Percentiles rank a stretch among this genome's conserved stretches.
Conservation (phyloP, 306 rosid species). For the Malus fusca region DNA sequence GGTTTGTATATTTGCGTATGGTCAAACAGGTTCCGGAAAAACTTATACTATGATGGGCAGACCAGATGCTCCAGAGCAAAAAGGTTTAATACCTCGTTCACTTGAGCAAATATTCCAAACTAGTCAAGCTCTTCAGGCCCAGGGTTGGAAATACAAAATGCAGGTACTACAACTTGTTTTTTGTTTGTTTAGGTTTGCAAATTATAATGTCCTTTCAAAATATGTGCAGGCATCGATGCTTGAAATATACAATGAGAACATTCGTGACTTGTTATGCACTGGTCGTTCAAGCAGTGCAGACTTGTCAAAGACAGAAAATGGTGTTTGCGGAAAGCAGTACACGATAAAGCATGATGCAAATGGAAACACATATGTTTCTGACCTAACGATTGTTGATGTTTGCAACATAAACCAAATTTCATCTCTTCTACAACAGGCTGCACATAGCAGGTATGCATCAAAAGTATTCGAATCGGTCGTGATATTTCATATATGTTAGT, state of each 20-base stretch:
- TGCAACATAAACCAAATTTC: slow-evolving; percentile 75
- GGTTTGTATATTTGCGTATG: slow-evolving; percentile 99
- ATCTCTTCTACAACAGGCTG: slow-evolving; percentile 82
- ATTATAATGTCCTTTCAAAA: background rate
- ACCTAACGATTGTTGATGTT: slow-evolving; percentile 75
- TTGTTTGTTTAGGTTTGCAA: slow-evolving; percentile 2
- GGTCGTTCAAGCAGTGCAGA: slow-evolving; percentile 50
- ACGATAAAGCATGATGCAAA: slow-evolving; percentile 84
- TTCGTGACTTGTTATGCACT: slow-evolving; percentile 72
- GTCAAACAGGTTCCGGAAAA: slow-evolving; percentile 92
- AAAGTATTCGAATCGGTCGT: background rate
- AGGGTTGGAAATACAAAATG: slow-evolving; percentile 90
- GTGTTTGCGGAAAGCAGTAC: slow-evolving; percentile 63
- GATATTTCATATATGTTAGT: background rate
- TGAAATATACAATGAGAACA: slow-evolving; percentile 88
- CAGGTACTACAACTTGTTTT: slow-evolving; percentile 41
- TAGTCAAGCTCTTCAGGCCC: slow-evolving; percentile 69
- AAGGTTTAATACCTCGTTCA: slow-evolving; percentile 90
- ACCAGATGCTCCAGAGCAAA: slow-evolving; percentile 64
- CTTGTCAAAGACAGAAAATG: slow-evolving; percentile 42
- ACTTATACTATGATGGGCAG: slow-evolving; percentile 95
- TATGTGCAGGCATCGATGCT: slow-evolving; percentile 65
- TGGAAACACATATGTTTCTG: slow-evolving; percentile 81
- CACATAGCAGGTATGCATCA: slow-evolving; percentile 60
- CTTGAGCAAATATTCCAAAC: slow-evolving; percentile 79